Evolutionary conservation across 345 rosid species (phyloP), one percentile per base, ranked within the genome.

Genomic region (Cochlearia excelsa): DNA sequence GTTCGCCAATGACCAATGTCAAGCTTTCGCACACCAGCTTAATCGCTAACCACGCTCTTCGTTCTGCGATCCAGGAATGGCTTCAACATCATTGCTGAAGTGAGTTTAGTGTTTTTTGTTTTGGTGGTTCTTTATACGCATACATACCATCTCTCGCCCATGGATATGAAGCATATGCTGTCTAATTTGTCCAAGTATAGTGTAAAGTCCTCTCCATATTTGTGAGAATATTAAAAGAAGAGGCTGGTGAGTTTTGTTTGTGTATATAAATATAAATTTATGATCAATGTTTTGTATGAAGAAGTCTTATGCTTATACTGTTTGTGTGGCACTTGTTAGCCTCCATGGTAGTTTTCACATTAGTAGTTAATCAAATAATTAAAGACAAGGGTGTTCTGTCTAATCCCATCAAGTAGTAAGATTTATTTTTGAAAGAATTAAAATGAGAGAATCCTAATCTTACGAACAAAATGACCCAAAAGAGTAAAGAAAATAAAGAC

Each of bases 1-100:
- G 87, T 37, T 90, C 97, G 9, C 97, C 97, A 5, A 80, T 87
- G 97, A 87, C 95, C 5, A 80, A 82, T 70, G 62, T 23, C 45
- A 59, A 39, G 39, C 79, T 85, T 48, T 66, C 72, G 0, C 79
- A 82, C 71, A 40, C 45, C 26, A 69, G 75, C 59, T 67, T 78
- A n/a, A 77, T 78, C 43, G 77, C 84, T 31, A 85, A 82, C 70
- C 80, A 7, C 37, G 84, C 82, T 37, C 75, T 82, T n/a, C 82
- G 79, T 26, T 76, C 76, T 33, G 84, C 83, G 3, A 75, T 81
- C 49, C 83, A 82, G 63, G 97, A 87, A 40, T 80, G 89, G 95
- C 70, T 43, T 69, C 87, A 83, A 48, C 81, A 80, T 47, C 53
- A 72, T 6, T 73, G 65, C 5, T 65, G 50, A 53, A 50, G 45